These are phyloP conservation scores for Malus asiatica DNA, from an alignment of 306 rosid species.

Conservation along the genomic window DNA sequence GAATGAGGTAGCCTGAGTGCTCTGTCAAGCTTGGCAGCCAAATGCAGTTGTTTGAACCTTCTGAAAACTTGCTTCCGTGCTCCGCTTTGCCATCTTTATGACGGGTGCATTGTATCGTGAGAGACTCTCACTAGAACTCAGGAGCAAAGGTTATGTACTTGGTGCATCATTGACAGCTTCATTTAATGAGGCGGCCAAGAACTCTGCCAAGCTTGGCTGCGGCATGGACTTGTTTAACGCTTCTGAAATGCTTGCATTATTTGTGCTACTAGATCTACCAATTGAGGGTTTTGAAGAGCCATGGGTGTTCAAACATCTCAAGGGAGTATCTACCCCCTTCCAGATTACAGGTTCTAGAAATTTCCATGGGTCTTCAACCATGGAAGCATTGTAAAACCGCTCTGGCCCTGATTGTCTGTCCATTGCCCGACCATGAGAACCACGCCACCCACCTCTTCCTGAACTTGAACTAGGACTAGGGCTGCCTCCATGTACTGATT, in stretches of 20 bases:
- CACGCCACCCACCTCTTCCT: slow-evolving; percentile 53
- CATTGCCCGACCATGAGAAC: slow-evolving; percentile 30
- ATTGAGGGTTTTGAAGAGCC: slow-evolving; percentile 26
- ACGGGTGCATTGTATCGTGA: neutral
- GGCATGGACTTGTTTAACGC: slow-evolving; percentile 30
- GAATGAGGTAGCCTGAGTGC: slow-evolving; percentile 59
- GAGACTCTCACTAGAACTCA: neutral
- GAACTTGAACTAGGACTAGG: slow-evolving; percentile 28
- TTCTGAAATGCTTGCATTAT: slow-evolving; percentile 30
- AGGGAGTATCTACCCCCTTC: slow-evolving; percentile 19
- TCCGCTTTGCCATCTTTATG: neutral
- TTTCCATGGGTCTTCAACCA: slow-evolving; percentile 95
- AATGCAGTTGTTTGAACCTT: slow-evolving; percentile 25
- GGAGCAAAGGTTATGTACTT: slow-evolving; percentile 19
- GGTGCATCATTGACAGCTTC: slow-evolving; percentile 40
- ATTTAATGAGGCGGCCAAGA: slow-evolving; percentile 67
- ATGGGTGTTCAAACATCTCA: slow-evolving; percentile 1
- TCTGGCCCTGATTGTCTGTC: slow-evolving; percentile 22
- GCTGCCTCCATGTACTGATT: slow-evolving; percentile 34
- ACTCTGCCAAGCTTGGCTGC: slow-evolving; percentile 85
- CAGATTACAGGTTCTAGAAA: slow-evolving; percentile 44
- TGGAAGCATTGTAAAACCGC: slow-evolving; percentile 48
- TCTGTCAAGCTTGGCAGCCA: slow-evolving; percentile 72
- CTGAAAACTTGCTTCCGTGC: slow-evolving; percentile 24
- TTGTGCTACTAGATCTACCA: slow-evolving; percentile 25